Base-by-base conservation (phyloP, 2,329 filamentous ascomycete species). In the Microcyclospora tardicrescens region DNA sequence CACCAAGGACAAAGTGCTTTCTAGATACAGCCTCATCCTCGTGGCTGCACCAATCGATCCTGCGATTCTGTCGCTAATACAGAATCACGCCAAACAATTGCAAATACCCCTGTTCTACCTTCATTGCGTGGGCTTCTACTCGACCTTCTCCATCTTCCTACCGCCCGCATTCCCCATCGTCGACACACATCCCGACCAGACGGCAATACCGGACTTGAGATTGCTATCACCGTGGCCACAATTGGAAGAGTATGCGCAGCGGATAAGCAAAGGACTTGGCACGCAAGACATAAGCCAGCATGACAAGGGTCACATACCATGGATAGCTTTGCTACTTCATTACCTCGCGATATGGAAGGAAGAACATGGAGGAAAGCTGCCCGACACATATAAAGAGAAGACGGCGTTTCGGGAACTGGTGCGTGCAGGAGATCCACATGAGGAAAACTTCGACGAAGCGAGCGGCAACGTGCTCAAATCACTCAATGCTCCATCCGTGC, bases 371-470 rank as follows among this genome's bases (percentile, higher is more conserved):
- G 84, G 81, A 12, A 67, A 72, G 27, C 66, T 73, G 29, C 91
- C 91, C 4, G 67, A 67, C 10, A 79, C 69, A 2, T 95, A 93
- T 62, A 77, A 80, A 45, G 85, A 96, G 46, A 98, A 98, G 66
- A 79, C 71, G 6, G 78, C 78, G 11, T 96, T 98, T 58, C 73
- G 83, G 40, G 73, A 78, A 19, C 62, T 79, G 10, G 75, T 98
- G 1, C 68, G 76, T 10, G 86, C 93, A 58, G 87, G 86, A 34
- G 84, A 82, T 40, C 43, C 45, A 2, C 51, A 50, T 16, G 91
- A 98, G 57, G 91, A 98, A 64, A 98, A 98, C 60, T 98, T 86
- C 55, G 85, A 95, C 43, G 91, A 98, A 61, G 93, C 91, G 3
- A 77, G 79, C 34, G 78, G 77, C 11, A 85, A 87, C 5, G 86